Evolutionary conservation across 495 filamentous ascomycete genomes (phyloP), one percentile per base, ranked within the genome.

Genomic region (Penicillium lagena): DNA sequence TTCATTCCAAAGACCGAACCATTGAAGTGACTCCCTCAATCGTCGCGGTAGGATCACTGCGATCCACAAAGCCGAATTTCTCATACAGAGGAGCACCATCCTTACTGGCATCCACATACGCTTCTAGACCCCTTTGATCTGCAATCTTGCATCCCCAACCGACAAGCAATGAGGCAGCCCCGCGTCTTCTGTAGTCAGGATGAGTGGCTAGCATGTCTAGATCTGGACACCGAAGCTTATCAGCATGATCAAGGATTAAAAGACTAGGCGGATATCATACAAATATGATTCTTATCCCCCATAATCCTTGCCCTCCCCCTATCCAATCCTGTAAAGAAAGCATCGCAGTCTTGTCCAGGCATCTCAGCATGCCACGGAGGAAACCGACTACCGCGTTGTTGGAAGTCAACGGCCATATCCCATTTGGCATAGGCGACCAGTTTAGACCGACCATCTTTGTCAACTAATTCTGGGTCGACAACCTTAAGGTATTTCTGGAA

Each of bases 201-300:
- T 71, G 62, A 17, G 67, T 68, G 11, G 64, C 59, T 7, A 80
- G 47, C 15, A 73, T 64, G 49, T 71, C 63, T 32, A 78, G 68
- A 40, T 55, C 62, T 63, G 32, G 10, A 34, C 7, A 34, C 10
- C 32, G n/a, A 34, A 34, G n/a, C 32, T 34, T 22, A 4, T 22
- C 22, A 22, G 22, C 4, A 22, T 22, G 32, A 6, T 3, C 32
- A 34, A 34, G 2, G 7, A 34, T 11, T 3, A 34, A 34, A 7
- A 12, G n/a, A 6, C 9, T 10, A 34, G n/a, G n/a, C 3, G 32
- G n/a, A 11, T 7, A 10, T 12, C 40, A 15, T 50, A 57, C 54
- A 57, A 27, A 52, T 52, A 48, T 52, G 43, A 40, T 48, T 39
- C 31, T 31, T 12, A 5, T 29, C 34, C n/a, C 41, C 35, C 38